phyloP scores from a whole-genome alignment of 2,329 filamentous ascomycete genomes.

The Orbilia blumenaviensis region DNA sequence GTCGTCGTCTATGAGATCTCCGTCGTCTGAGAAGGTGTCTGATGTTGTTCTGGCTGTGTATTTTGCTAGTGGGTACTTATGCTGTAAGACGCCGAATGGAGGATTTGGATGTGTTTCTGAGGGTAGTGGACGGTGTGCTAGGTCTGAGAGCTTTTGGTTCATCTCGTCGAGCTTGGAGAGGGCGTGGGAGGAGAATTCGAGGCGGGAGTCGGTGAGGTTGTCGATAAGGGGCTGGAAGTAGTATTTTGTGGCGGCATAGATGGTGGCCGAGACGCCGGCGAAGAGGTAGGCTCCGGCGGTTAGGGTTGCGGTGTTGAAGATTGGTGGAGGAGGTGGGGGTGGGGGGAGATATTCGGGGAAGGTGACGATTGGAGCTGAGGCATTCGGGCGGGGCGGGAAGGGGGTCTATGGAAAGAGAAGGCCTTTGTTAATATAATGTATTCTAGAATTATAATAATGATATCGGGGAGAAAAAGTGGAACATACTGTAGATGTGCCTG shows the following conservation, averaged over 20 bases:
- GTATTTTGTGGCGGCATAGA: constrained; percentile 77
- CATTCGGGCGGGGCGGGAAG: constrained; percentile 60
- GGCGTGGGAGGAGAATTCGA: constrained; percentile 66
- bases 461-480: background rate
- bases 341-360: constrained; percentile 74
- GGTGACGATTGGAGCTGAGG: constrained; percentile 69
- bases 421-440: constrained; percentile 39
- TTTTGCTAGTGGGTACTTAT: constrained; percentile 45
- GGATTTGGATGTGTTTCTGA: constrained; percentile 49
- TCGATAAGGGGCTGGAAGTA: constrained; percentile 71
- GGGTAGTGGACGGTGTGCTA: constrained; percentile 58
- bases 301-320: constrained; percentile 71
- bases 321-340: constrained; percentile 67
- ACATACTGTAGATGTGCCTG: background rate
- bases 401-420: constrained; percentile 59
- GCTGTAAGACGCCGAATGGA: constrained; percentile 45
- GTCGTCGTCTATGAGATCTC: constrained; percentile 60
- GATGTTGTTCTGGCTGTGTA: constrained; percentile 25
- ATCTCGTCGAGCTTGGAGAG: constrained; percentile 65
- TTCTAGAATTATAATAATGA: background rate
- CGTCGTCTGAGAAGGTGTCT: constrained; percentile 17
- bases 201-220: constrained; percentile 65
- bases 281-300: constrained; percentile 70
- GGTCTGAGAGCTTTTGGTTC: constrained; percentile 65
- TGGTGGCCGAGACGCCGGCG: constrained; percentile 68